Base-by-base conservation (phyloP, 371 early-diverging fungal species). In the Nematocida minor region DNA sequence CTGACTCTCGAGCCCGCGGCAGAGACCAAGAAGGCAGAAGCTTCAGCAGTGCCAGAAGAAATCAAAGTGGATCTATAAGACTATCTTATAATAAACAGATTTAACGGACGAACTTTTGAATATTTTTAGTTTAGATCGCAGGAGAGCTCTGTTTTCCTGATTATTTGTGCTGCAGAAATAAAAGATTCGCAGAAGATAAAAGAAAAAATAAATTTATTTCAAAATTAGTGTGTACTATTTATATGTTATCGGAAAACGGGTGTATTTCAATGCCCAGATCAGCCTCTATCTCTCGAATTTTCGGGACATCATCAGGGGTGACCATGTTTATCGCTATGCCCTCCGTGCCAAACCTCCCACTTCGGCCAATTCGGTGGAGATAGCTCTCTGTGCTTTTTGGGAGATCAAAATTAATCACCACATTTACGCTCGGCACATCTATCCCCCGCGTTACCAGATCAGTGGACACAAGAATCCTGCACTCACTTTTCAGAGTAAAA, bases 381-480 rank as follows among this genome's bases (percentile, higher is more conserved):
- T 98, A 97, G 2, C 95, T 95, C 84, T 98, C 97, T 31, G 96
- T 91, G 71, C 92, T 94, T 85, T 93, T 91, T 67, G 97, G 97
- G 83, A 97, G 93, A 86, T 97, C 97, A 89, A 94, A 97, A 89
- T 98, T 97, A 87, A 98, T 96, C 54, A 98, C 97, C 11, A 96
- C 93, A 86, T 96, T 96, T 54, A 97, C 94, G 27, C 92, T 93
- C 85, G 94, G 94, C 82, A 96, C 95, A 87, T 98, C 97, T 80
- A 97, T 96, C 87, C 99, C 99, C 80, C 99, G 90, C 2, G 96
- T 94, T 69, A 95, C 86, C 66, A 98, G 86, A 87, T 98, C 96
- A 67, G 83, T 82, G 34, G 80, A 67, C 32, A 82, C 81, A 3
- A 84, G 66, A 32, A 81, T 68, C 44, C 40, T 57, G 60, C 48